Percentiles rank a stretch among this genome's conserved stretches.
Evolutionary conservation across 2,329 filamentous ascomycete species (phyloP).

Genomic region (Neodidymelliopsis sp.): DNA sequence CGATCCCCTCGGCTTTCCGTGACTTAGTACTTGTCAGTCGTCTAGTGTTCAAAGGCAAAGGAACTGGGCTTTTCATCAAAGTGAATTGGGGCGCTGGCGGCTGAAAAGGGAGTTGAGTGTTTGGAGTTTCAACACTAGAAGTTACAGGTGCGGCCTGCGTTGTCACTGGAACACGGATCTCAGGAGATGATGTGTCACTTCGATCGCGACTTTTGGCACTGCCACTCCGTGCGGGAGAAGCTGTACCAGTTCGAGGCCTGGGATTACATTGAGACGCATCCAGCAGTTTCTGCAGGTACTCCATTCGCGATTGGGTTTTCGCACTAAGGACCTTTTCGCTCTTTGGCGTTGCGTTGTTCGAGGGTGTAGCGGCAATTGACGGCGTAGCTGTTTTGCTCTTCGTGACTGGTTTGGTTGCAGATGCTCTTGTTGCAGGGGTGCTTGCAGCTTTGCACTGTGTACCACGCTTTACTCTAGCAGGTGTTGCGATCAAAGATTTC

Average conservation of each 20-base stretch:
- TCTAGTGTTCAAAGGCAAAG: slow-evolving; percentile 11
- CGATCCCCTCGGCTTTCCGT: neutral
- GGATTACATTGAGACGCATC: neutral
- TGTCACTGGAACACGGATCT: neutral
- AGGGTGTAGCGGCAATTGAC: neutral
- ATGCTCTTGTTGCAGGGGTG: neutral
- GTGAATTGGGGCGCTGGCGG: neutral
- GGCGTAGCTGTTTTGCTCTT: neutral
- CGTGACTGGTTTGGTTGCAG: neutral
- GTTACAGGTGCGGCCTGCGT: neutral
- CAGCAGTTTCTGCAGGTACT: neutral
- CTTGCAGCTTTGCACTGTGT: neutral
- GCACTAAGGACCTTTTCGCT: neutral
- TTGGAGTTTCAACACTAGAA: neutral
- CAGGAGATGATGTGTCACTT: slow-evolving; percentile 2
- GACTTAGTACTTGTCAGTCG: neutral
- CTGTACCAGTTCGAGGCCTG: neutral
- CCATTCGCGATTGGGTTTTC: slow-evolving; percentile 3
- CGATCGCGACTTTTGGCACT: neutral
- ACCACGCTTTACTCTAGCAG: slow-evolving; percentile 5
- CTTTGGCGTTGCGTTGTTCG: no score
- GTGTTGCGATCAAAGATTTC: slow-evolving; percentile 4
- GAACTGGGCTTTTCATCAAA: slow-evolving; percentile 14
- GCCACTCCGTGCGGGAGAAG: neutral
- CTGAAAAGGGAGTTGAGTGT: neutral